Evolutionary conservation across 1,284 basidiomycete species (phyloP), one percentile per base, ranked within the genome.

Genomic region (Entoloma clypeatum): DNA sequence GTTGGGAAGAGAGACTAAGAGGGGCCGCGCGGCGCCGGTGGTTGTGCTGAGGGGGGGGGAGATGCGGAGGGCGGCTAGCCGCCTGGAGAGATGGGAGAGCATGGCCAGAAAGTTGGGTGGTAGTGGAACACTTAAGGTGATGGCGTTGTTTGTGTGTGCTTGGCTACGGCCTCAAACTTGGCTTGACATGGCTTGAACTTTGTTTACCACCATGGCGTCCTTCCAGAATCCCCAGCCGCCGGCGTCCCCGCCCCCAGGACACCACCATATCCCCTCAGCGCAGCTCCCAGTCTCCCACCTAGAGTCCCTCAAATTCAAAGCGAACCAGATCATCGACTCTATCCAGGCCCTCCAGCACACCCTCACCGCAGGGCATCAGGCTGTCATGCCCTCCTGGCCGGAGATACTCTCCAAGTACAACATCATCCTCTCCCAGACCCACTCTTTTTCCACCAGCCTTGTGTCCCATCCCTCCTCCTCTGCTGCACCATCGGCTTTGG

Each of bases 371-470:
- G 71, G 73, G 6, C 70, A 77, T 30, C 71, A 69, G 35, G 58
- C 56, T 25, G 64, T 61, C 10, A 84, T 87, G 76, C 79, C 79
- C 2, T 62, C 82, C 7, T 89, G 87, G 87, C 86, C 86, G 1
- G 86, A 89, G 53, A 77, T 90, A 36, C 69, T 89, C 36, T 79
- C 82, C 13, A 88, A 87, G 65, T 90, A 89, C 72, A 88, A 81
- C 51, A 71, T 86, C 44, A 70, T 90, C 19, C 72, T 90, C 39
- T 86, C 84, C 0, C 86, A 89, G 53, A 86, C 83, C 0, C 83
- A 86, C 55, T 81, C 71, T 50, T 76, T 89, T 50, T 81, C 78
- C 27, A 75, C 69, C 38, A 43, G 51, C 11, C 28, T 75, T 78
- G 0, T 71, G 83, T 32, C 63, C 69, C 25, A 62, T 68, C 14